Evolutionary conservation across 192 early-diverging fungal species (phyloP).

Genomic region (Entomortierella beljakovae): DNA sequence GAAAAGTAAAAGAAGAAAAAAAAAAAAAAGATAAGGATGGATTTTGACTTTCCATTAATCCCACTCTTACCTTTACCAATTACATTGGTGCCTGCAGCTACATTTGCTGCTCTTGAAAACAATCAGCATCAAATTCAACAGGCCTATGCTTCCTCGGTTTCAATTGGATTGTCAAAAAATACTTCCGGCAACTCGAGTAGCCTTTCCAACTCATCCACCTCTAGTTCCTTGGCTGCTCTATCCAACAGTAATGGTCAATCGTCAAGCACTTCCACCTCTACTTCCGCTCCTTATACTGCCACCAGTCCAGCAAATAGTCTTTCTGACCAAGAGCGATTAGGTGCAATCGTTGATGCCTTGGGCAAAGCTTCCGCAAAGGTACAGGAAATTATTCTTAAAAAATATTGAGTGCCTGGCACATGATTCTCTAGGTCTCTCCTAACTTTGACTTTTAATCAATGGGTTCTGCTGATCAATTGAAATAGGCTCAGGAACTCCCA

Average conservation of each 20-base stretch:
- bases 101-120: conserved; percentile 42
- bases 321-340: conserved; percentile 40
- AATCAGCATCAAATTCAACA: conserved; percentile 25
- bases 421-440: too few species aligned
- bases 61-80: conserved; percentile 42
- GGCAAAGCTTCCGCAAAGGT: conserved; percentile 57
- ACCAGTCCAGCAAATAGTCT: not conserved
- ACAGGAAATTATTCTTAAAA: too few species aligned
- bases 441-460: too few species aligned
- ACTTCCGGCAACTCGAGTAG: not conserved
- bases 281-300: not conserved
- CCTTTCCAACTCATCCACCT: conserved; percentile 16
- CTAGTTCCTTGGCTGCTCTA: not conserved
- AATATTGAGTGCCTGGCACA: too few species aligned
- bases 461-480: too few species aligned
- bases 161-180: conserved; percentile 19
- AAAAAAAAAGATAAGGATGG: conserved; percentile 11
- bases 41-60: conserved; percentile 52
- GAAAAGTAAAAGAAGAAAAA: not conserved
- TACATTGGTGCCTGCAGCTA: conserved; percentile 44
- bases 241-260: not conserved
- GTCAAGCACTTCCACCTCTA: too few species aligned
- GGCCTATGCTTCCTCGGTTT: conserved; percentile 35
- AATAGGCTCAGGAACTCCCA: conserved; percentile 51
- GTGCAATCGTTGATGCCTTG: conserved; percentile 52